These are phyloP conservation scores for Tricladium varicosporioides DNA, from an alignment of 2,329 filamentous ascomycete genomes.

Conservation along the genomic window DNA sequence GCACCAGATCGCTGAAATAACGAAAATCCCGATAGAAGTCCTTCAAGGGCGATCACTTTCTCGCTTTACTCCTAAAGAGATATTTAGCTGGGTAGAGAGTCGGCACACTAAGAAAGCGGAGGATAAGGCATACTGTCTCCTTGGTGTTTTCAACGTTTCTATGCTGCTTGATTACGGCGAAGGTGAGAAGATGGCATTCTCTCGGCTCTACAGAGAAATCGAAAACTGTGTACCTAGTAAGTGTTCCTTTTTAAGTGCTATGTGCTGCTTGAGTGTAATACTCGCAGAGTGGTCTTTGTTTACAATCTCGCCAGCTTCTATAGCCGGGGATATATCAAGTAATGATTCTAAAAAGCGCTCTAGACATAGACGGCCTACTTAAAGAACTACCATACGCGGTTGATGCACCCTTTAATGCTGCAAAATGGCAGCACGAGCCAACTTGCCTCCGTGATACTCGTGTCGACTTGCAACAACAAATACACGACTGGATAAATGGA, in stretches of 20 bases:
- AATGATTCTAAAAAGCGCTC: too few species aligned
- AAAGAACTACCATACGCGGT: conserved; percentile 4
- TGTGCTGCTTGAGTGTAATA: too few species aligned
- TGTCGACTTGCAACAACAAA: conserved; percentile 25
- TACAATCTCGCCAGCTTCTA: too few species aligned
- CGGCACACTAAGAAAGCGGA: conserved; percentile 37
- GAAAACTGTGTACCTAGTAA: too few species aligned
- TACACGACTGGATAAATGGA: conserved; percentile 22
- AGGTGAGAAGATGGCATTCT: conserved; percentile 31
- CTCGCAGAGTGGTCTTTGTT: too few species aligned
- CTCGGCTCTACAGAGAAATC: conserved; percentile 33
- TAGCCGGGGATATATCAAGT: too few species aligned
- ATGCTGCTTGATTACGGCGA: conserved; percentile 24
- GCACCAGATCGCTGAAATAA: conserved; percentile 10
- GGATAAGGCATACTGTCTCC: conserved; percentile 43
- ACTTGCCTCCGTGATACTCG: conserved; percentile 28
- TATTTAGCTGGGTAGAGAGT: conserved; percentile 40
- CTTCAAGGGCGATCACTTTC: conserved; percentile 9
- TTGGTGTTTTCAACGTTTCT: conserved; percentile 43
- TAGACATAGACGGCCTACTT: too few species aligned
- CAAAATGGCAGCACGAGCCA: conserved; percentile 21
- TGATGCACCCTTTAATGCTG: conserved; percentile 24
- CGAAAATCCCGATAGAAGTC: conserved; percentile 5
- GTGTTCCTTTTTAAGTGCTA: too few species aligned
- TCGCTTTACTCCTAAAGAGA: conserved; percentile 10